These are phyloP conservation scores for Fusarium sp. DNA, from an alignment of 2,329 filamentous ascomycete genomes.

Conservation along the genomic window DNA sequence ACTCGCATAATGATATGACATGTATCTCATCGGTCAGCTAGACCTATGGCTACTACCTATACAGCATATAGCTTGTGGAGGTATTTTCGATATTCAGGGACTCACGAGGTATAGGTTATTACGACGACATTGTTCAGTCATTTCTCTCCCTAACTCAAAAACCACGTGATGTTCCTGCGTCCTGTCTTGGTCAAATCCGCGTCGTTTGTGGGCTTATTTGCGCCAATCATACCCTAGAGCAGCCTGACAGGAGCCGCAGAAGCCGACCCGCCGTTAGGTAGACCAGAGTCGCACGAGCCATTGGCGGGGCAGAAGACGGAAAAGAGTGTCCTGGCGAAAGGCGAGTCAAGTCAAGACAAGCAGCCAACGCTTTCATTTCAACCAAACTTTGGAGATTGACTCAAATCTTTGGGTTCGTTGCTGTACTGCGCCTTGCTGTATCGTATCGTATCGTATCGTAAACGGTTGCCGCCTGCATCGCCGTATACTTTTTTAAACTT, in stretches of 20 bases:
- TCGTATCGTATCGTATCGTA: neutral
- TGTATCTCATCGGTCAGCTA: neutral
- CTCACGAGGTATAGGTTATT: conserved; percentile 16
- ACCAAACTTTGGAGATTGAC: conserved; percentile 36
- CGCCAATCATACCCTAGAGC: conserved; percentile 38
- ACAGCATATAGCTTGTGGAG: neutral
- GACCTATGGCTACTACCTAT: neutral
- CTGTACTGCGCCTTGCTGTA: neutral
- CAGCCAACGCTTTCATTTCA: conserved; percentile 11
- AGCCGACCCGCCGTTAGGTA: conserved; percentile 23
- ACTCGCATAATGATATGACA: neutral
- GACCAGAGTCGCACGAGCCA: conserved; percentile 31
- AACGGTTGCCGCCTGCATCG: conserved; percentile 4
- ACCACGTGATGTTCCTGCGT: conserved; percentile 27
- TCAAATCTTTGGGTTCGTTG: conserved; percentile 28
- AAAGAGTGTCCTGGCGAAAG: conserved; percentile 34
- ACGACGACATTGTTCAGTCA: neutral
- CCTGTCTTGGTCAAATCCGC: neutral
- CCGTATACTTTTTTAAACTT: conserved; percentile 6
- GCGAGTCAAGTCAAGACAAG: conserved; percentile 15
- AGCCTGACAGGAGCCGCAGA: conserved; percentile 37
- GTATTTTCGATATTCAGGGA: neutral
- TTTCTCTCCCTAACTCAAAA: neutral
- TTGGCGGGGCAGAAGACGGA: conserved; percentile 41
- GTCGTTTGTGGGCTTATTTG: conserved; percentile 16